These are phyloP conservation scores for Erythrophleum ivorense DNA, from an alignment of 331 rosid genomes.

Conservation along the genomic window DNA sequence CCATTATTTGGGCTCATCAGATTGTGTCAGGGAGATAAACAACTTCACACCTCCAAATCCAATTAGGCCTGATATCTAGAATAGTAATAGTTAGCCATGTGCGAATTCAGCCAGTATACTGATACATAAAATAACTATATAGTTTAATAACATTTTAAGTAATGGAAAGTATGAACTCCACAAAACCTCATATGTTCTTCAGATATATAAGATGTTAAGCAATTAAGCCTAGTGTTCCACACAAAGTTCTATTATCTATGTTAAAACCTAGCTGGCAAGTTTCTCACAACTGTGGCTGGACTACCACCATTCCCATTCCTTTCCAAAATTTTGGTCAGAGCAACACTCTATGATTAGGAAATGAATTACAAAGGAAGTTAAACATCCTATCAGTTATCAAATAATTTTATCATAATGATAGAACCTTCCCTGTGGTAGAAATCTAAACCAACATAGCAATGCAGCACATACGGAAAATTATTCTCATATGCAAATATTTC, in stretches of 20 bases:
- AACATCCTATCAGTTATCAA: too few relatives aligned
- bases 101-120: slow-evolving; percentile 5
- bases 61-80: background rate
- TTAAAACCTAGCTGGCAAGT: too few relatives aligned
- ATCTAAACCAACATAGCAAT: too few relatives aligned
- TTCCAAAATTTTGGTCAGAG: background rate
- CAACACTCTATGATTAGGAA: slow-evolving; percentile 20
- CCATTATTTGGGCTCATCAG: background rate
- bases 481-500: too few relatives aligned
- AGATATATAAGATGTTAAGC: too few relatives aligned
- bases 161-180: too few relatives aligned
- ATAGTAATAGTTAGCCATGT: background rate
- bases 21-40: slow-evolving; percentile 17
- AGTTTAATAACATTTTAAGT: background rate
- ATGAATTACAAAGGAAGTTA: background rate
- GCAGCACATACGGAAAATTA: too few relatives aligned
- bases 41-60: slow-evolving; percentile 9
- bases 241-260: too few relatives aligned
- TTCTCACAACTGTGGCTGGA: background rate
- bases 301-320: slow-evolving; percentile 6
- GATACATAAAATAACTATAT: background rate
- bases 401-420: too few relatives aligned
- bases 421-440: too few relatives aligned
- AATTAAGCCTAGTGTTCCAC: too few relatives aligned
- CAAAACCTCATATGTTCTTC: too few relatives aligned